Evolutionary conservation across 2,329 filamentous ascomycete species (phyloP).

Genomic region (Aspergillus sp.): DNA sequence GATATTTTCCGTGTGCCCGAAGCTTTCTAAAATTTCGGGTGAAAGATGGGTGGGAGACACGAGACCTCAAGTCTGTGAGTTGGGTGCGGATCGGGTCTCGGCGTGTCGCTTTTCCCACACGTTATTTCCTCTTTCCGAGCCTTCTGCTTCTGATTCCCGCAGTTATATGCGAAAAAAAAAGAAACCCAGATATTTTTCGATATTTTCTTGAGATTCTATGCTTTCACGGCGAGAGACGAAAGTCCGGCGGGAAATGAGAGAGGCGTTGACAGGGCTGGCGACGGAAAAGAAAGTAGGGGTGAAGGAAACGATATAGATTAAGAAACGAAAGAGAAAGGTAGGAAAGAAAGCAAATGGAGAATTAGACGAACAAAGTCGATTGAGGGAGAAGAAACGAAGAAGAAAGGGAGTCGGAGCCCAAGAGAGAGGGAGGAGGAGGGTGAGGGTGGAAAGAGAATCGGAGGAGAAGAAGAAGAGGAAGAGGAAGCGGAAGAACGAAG

Average conservation of each 20-base stretch:
- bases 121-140: slow-evolving; percentile 14
- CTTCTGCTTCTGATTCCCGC: slow-evolving; percentile 12
- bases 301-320: slow-evolving; percentile 10
- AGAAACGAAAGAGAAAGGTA: slow-evolving; percentile 11
- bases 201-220: not conserved
- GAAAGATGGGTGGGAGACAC: slow-evolving; percentile 28
- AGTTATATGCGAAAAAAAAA: slow-evolving; percentile 3
- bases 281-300: slow-evolving; percentile 15
- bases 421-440: not conserved
- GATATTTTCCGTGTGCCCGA: slow-evolving; percentile 15
- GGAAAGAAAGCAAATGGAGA: slow-evolving; percentile 13
- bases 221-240: slow-evolving; percentile 4
- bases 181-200: slow-evolving; percentile 4
- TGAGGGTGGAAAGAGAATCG: slow-evolving; percentile 2
- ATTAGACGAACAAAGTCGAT: slow-evolving; percentile 14
- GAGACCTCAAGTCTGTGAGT: slow-evolving; percentile 19
- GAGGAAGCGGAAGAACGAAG: not conserved
- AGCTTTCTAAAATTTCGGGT: slow-evolving; percentile 23
- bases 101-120: slow-evolving; percentile 16
- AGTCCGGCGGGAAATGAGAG: not conserved
- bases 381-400: slow-evolving; percentile 14
- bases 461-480: not conserved
- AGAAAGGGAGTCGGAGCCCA: slow-evolving; percentile 11
- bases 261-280: slow-evolving; percentile 2
- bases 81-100: slow-evolving; percentile 20